Evolutionary conservation across 1,139 yeast genomes (phyloP), one percentile per base, ranked within the genome.

Genomic region (Pichia sp.): DNA sequence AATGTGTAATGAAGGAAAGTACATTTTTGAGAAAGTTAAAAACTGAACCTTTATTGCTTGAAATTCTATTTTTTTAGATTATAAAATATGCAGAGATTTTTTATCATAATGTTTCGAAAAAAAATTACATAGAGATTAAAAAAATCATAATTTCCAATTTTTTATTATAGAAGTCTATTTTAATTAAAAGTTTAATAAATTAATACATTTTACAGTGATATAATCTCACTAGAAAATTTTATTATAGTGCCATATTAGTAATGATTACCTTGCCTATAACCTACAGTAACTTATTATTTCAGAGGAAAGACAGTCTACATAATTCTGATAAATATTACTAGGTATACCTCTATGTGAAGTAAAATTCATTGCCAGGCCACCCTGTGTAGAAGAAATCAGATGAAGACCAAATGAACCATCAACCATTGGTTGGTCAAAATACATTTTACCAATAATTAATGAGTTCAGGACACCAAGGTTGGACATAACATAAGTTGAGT

Each of bases 1-100:
- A 40, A 66, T 76, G 63, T 43, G 52, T 34, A 45, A 45, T 11
- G 48, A 55, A 5, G 72, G 70, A 2, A 66, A 66, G 54, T 60
- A 66, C 47, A 56, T 69, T 11, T 65, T 58, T 52, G 73, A 70
- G 4, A 60, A 53, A 25, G 52, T 50, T 34, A 45, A 47, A 43
- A 46, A 18, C 18, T 18, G 18, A 18, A 18, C 18, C 18, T 18
- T 18, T 18, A 18, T 18, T 18, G 18, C 18, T 18, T 18, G 18
- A 18, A 18, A 18, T 18, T 18, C 18, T 18, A 18, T 18, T 18
- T 18, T 18, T 18, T 18, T 18, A 18, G 18, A 18, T 18, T 18
- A 18, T 18, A 18, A 18, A 18, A 18, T 18, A 18, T 18, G 18
- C 18, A 18, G 18, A 18, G 18, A 18, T 18, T 18, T 18, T 18